Base-by-base conservation (phyloP, 192 early-diverging fungal species). In the Dispira parvispora region DNA sequence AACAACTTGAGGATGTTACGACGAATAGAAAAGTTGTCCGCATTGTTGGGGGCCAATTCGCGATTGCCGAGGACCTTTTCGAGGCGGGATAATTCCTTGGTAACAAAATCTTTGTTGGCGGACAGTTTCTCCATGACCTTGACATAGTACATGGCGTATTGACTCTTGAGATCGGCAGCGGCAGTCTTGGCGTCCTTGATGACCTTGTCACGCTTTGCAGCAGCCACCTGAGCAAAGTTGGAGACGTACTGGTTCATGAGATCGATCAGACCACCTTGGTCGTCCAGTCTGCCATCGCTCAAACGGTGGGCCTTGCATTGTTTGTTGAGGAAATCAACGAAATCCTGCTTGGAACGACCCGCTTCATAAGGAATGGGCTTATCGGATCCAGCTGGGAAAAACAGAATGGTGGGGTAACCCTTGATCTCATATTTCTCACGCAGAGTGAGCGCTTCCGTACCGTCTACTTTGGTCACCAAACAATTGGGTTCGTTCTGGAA, bases 401-500 rank as follows among this genome's bases (percentile, higher is more conserved):
- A 90, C 66, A 86, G 86, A 69, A 94, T 75, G 16, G 92, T 95
- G 6, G 95, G 93, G 83, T 86, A 96, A 13, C 93, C 88, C 45
- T 71, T 56, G 45, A 98, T 80, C 25, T 76, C 74, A 68, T 70
- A 86, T 54, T 81, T 78, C 23, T 70, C 63, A 67, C 80, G 83
- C 73, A 89, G 65, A 58, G 76, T 75, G 28, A 69, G 68, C 64
- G 83, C 76, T 23, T 67, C 78, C 62, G 84, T 86, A 43, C 90
- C 92, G 69, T 96, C 92, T 58, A 95, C 73, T 68, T 90, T 94
- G 70, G 91, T 92, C 50, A 99, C 85, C 21, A 91, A 66, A 68
- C 88, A 83, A 57, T 89, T 80, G 0, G 80, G 67, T 63, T 95
- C 93, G 52, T 79, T 82, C 62, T 82, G 74, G 73, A 87, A 98